phyloP scores from a whole-genome alignment of 2,329 filamentous ascomycete species.

The Alternaria sp. region DNA sequence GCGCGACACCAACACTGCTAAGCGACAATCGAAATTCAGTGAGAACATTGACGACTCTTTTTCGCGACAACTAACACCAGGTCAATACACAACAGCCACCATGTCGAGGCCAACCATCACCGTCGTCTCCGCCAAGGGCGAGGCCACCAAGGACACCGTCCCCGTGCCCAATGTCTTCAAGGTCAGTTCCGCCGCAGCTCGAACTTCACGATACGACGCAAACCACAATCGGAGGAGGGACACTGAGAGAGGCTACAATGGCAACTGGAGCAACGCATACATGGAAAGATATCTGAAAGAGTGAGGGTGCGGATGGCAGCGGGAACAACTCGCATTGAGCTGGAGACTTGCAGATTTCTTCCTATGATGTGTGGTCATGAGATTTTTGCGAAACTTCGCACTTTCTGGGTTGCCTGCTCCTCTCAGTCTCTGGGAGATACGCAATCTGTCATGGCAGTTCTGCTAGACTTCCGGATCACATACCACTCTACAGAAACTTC shows the following conservation, averaged over 20 bases:
- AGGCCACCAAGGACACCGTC: constrained; percentile 86
- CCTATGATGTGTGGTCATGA: not conserved
- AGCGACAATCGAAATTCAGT: constrained; percentile 13
- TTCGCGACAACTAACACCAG: constrained; percentile 42
- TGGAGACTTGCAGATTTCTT: constrained; percentile 9
- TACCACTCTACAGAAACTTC: not conserved
- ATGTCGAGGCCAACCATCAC: constrained; percentile 97
- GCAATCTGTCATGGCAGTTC: not conserved
- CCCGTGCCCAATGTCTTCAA: constrained; percentile 97
- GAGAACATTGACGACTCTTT: constrained; percentile 15
- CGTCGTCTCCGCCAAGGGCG: constrained; percentile 95
- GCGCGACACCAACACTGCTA: constrained; percentile 1
- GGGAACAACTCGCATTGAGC: constrained; percentile 3
- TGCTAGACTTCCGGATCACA: not conserved
- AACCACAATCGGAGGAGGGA: constrained; percentile 8
- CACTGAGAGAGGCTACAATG: constrained; percentile 15
- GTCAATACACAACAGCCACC: constrained; percentile 38
- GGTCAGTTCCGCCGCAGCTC: constrained; percentile 44
- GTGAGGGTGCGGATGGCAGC: not conserved
- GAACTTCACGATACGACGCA: constrained; percentile 24
- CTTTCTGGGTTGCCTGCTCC: constrained; percentile 2
- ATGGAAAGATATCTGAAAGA: constrained; percentile 8
- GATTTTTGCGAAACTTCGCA: constrained; percentile 13
- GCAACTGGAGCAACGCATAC: constrained; percentile 25
- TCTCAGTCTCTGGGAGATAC: constrained; percentile 8